A percentile compares a stretch with the other conserved stretches of the same genome.
These are phyloP conservation scores for Zarea fungicola DNA, from an alignment of 2,329 filamentous ascomycete genomes.

Conservation along the genomic window DNA sequence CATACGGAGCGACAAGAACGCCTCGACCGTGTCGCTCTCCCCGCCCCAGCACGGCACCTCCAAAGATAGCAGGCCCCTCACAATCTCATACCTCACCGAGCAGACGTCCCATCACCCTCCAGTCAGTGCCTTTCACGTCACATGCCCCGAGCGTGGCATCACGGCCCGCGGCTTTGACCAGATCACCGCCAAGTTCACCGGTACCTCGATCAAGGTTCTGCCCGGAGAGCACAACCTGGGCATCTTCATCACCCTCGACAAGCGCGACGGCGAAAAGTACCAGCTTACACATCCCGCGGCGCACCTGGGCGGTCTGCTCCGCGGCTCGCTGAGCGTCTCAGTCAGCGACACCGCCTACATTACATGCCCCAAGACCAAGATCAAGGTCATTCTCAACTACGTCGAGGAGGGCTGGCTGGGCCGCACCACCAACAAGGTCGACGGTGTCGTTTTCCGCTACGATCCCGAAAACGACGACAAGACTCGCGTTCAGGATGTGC, in stretches of 20 bases:
- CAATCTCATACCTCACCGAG: conserved; percentile 91
- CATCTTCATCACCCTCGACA: conserved; percentile 85
- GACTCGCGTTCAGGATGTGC: conserved; percentile 75
- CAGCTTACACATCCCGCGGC: conserved; percentile 93
- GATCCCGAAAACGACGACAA: conserved; percentile 81
- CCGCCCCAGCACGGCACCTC: conserved; percentile 43
- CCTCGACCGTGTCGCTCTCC: conserved; percentile 46
- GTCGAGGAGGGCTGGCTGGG: conserved; percentile 93
- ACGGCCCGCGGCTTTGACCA: conserved; percentile 90
- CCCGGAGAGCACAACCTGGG: conserved; percentile 92
- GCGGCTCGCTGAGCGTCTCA: conserved; percentile 82
- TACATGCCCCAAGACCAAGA: conserved; percentile 80
- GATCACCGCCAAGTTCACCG: conserved; percentile 95
- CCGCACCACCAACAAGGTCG: conserved; percentile 82
- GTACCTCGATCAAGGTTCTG: conserved; percentile 85
- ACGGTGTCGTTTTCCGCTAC: conserved; percentile 87
- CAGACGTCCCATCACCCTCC: conserved; percentile 98
- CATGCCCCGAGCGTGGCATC: conserved; percentile 87
- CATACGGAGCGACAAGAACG: conserved; percentile 38
- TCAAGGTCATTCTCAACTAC: conserved; percentile 91
- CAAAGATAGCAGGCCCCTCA: conserved; percentile 51
- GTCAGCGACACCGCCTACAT: conserved; percentile 88
- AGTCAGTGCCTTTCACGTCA: conserved; percentile 90
- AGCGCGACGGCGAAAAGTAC: conserved; percentile 81
- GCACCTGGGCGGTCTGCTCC: conserved; percentile 79